Conservation (phyloP, 257 asterid genomes). For the Paulownia fortunei region DNA sequence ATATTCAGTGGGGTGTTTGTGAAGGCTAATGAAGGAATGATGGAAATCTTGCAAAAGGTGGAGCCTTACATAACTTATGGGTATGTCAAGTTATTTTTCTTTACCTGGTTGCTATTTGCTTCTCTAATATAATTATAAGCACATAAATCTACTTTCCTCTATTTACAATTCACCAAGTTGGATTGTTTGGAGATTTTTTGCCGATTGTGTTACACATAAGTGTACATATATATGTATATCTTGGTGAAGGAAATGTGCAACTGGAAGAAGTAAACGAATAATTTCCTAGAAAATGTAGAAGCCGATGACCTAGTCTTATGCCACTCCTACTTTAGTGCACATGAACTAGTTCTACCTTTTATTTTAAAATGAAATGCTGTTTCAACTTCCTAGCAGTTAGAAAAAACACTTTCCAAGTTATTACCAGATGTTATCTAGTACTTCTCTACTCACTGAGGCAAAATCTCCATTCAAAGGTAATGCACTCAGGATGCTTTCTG, state of each 20-base stretch:
- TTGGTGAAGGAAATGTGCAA: neutral
- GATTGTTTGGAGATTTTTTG: neutral
- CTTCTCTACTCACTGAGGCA: no score
- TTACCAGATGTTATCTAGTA: no score
- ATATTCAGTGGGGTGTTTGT: conserved; percentile 81
- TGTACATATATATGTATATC: no score
- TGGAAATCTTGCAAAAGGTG: conserved; percentile 75
- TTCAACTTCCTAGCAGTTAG: no score
- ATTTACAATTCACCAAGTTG: neutral
- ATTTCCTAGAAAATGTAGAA: neutral
- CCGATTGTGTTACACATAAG: neutral
- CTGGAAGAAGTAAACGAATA: neutral
- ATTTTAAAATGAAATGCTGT: no score
- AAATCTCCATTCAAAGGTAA: no score
- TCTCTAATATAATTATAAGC: neutral
- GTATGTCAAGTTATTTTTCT: conserved; percentile 54
- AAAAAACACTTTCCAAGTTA: no score
- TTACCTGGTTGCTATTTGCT: neutral
- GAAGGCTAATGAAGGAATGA: conserved; percentile 57
- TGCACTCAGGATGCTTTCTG: no score
- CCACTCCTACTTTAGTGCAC: neutral
- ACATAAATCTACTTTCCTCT: neutral
- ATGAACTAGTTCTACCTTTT: no score
- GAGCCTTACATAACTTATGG: conserved; percentile 95
- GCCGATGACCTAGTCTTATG: neutral